phyloP scores from a whole-genome alignment of 306 rosid species.

The Medicago arabica region DNA sequence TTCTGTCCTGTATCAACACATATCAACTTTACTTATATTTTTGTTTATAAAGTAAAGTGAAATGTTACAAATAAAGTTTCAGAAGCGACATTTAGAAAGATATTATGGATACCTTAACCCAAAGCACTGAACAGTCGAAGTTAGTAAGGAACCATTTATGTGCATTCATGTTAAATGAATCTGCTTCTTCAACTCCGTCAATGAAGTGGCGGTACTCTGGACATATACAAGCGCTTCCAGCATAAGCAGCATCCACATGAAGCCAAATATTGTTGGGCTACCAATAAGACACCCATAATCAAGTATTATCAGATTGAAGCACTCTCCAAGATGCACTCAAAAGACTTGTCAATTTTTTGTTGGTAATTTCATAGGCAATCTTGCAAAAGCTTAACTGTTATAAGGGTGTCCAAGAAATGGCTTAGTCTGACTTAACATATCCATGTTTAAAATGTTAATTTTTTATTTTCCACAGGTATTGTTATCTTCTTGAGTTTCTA shows the following conservation, averaged over 20 bases:
- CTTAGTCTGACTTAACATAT: constrained; percentile 1
- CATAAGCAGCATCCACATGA: constrained; percentile 97
- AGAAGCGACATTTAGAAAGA: constrained; percentile 30
- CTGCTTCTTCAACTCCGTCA: constrained; percentile 88
- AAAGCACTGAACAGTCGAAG: constrained; percentile 92
- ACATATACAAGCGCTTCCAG: constrained; percentile 97
- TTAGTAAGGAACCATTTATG: constrained; percentile 95
- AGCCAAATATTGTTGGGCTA: constrained; percentile 83
- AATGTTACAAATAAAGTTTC: constrained; percentile 31
- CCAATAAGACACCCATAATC: constrained; percentile 38
- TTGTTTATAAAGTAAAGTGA: constrained; percentile 21
- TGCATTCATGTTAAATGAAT: constrained; percentile 94
- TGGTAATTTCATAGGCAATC: constrained; percentile 8
- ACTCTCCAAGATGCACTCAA: constrained; percentile 31
- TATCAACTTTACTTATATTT: constrained; percentile 12
- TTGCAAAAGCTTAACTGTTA: neutral
- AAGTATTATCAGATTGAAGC: constrained; percentile 30
- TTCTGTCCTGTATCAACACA: constrained; percentile 74
- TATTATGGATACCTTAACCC: constrained; percentile 78
- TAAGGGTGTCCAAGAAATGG: constrained; percentile 1
- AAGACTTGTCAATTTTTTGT: constrained; percentile 14
- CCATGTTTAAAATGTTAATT: constrained; percentile 2
- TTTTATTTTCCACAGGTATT: neutral
- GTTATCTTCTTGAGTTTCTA: constrained; percentile 12
- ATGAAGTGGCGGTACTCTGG: constrained; percentile 84